Conservation (phyloP, 75 land plant genomes). For the Ceratopteris richardii region DNA sequence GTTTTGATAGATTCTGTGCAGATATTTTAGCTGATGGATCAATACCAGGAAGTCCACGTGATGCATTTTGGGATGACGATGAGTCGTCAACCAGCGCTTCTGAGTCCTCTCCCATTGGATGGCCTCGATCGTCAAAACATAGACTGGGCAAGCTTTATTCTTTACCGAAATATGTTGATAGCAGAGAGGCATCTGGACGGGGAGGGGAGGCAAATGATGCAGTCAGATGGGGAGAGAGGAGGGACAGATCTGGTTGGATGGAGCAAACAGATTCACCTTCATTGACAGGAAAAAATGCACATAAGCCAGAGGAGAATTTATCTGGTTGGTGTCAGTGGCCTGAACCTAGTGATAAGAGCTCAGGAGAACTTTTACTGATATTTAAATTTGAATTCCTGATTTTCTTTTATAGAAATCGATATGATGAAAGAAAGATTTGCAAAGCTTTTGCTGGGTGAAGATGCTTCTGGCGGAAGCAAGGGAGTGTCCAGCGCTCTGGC, state of each 20-base stretch:
- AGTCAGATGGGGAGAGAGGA: no score
- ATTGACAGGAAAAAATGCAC: no score
- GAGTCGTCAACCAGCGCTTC: slow-evolving; percentile 4
- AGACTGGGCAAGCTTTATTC: slow-evolving; percentile 5
- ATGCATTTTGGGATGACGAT: slow-evolving; percentile 3
- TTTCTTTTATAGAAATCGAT: slow-evolving; percentile 32
- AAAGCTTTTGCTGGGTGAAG: slow-evolving; percentile 61
- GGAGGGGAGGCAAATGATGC: no score
- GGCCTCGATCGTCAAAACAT: slow-evolving; percentile 22
- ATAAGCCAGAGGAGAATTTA: no score
- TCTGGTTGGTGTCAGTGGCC: no score
- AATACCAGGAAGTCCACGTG: not conserved
- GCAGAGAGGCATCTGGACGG: slow-evolving; percentile 6
- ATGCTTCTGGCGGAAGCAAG: slow-evolving; percentile 64
- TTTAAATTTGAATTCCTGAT: no score
- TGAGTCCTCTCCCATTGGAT: slow-evolving; percentile 27
- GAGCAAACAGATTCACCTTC: no score
- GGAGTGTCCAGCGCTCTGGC: slow-evolving; percentile 66
- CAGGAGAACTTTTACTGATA: no score
- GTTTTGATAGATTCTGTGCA: slow-evolving; percentile 14
- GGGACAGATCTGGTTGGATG: no score
- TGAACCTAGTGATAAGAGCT: no score
- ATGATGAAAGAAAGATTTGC: slow-evolving; percentile 63
- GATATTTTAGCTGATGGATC: slow-evolving; percentile 10
- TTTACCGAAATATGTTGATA: slow-evolving; percentile 7